These are phyloP conservation scores for Diplodia mutila DNA, from an alignment of 2,329 filamentous ascomycete species.

Conservation along the genomic window DNA sequence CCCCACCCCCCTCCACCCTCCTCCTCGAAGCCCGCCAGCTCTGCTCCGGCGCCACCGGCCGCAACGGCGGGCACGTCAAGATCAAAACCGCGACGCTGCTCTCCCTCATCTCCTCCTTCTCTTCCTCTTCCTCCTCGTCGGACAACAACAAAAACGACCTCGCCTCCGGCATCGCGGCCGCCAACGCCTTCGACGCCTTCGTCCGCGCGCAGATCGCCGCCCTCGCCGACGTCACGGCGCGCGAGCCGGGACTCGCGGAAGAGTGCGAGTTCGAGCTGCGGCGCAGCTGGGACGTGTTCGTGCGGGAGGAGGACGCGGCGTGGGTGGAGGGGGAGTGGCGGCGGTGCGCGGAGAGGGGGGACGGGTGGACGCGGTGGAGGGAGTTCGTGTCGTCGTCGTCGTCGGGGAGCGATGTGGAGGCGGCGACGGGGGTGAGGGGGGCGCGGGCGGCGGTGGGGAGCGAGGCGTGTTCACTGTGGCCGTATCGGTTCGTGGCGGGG, in stretches of 20 bases:
- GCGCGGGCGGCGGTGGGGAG: not conserved
- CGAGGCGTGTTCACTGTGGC: not conserved
- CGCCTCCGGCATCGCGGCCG: not conserved
- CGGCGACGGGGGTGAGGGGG: not conserved
- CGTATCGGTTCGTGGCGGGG: constrained; percentile 7
- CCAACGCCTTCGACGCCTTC: constrained; percentile 28
- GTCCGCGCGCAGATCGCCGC: constrained; percentile 14
- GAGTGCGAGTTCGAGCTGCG: constrained; percentile 35
- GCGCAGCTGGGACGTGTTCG: constrained; percentile 21
- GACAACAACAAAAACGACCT: not conserved
- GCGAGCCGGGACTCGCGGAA: constrained; percentile 25
- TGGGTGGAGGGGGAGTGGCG: not conserved
- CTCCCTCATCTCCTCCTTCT: constrained; percentile 5
- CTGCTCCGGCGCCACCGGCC: constrained; percentile 58
- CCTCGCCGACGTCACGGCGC: constrained; percentile 29
- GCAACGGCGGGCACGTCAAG: constrained; percentile 58
- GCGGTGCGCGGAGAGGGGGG: constrained; percentile 12
- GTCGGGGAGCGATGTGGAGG: not conserved
- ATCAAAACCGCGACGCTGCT: constrained; percentile 48
- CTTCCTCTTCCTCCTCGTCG: too few species aligned
- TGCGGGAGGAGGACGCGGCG: not conserved
- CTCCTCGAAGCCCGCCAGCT: constrained; percentile 54
- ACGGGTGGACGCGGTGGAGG: constrained; percentile 29
- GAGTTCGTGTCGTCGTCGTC: too few species aligned
- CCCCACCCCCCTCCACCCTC: constrained; percentile 32